phyloP scores from a whole-genome alignment of 352 stramenopile species.

The Sclerospora graminicola region DNA sequence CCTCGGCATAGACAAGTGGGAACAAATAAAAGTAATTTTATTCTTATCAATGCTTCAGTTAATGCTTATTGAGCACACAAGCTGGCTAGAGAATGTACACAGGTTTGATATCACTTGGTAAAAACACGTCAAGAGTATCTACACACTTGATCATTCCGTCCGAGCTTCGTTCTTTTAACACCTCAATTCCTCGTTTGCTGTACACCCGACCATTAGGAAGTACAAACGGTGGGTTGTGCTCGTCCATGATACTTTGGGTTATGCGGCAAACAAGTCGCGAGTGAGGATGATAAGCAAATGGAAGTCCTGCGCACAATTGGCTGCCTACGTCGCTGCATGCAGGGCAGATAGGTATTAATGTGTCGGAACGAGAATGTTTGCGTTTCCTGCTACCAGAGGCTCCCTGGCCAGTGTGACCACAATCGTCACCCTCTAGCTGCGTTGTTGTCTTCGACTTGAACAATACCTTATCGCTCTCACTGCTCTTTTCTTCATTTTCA shows the following conservation, averaged over 20 bases:
- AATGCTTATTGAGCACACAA: neutral
- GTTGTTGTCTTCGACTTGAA: conserved; percentile 18
- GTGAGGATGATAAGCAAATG: conserved; percentile 76
- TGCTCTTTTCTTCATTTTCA: conserved; percentile 7
- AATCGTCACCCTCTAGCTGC: conserved; percentile 24
- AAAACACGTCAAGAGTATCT: conserved; percentile 60
- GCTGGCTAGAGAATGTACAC: conserved; percentile 63
- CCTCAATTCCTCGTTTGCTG: conserved; percentile 61
- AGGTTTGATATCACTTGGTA: conserved; percentile 46
- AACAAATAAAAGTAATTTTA: neutral
- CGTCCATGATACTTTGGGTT: conserved; percentile 72
- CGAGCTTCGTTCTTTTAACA: conserved; percentile 31
- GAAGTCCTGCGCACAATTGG: conserved; percentile 39
- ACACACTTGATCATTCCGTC: conserved; percentile 60
- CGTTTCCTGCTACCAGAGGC: conserved; percentile 15
- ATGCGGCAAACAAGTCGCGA: conserved; percentile 74
- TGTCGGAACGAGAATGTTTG: conserved; percentile 17
- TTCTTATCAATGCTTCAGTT: neutral
- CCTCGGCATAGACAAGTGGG: conserved; percentile 6
- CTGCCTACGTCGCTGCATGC: conserved; percentile 66
- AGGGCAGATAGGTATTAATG: conserved; percentile 47
- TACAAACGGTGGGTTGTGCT: conserved; percentile 73
- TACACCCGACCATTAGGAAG: conserved; percentile 80
- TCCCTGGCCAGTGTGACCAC: conserved; percentile 2
- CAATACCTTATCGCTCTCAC: conserved; percentile 19